Base-by-base conservation (phyloP, 1,284 basidiomycete species). In the Cutaneotrichosporon spelunceum region DNA sequence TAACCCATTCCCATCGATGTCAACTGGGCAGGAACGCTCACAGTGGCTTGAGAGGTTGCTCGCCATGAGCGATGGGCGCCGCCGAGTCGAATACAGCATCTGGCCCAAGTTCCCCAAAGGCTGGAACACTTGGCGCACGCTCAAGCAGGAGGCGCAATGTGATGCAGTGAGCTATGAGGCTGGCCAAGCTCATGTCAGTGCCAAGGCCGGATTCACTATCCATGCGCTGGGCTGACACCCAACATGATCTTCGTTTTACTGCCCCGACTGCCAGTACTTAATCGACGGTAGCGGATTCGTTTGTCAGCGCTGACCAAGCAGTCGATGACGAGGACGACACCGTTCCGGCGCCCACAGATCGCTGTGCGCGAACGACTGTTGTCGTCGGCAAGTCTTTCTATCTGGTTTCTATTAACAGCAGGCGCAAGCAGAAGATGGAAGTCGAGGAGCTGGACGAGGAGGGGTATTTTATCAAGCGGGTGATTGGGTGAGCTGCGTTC, bases 321-420 rank as follows among this genome's bases (percentile, higher is more conserved):
- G 66, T 47, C 21, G 53, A 44, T 1, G 47, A 45, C 16, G n/a
- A 45, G 27, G 57, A 56, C 23, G 34, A 60, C 27, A 57, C 63
- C n/a, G 53, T 62, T 5, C 56, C 62, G 1, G 56, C 50, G 4
- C 63, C 63, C 10, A 53, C 58, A 14, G 29, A 60, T 33, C 54
- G 55, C n/a, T 68, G 67, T 29, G 61, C 65, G 27, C 61, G 67
- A 53, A 27, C 7, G 64, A 66, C 56, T 68, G 67, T 44, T 56
- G 62, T 23, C 58, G 63, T 4, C 52, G 64, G 66, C 65, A 19
- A 21, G 44, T 36, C 24, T 21, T 13, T 7, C 19, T 7, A 26
- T 21, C 19, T 4, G 42, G 16, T 44, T 19, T 7, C 21, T 16
- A 30, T 45, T 57, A 9, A 49, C 33, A 4, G 13, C 21, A 64